These are phyloP conservation scores for Rhizopogon vesiculosus DNA, from an alignment of 768 basidiomycete genomes.

Conservation along the genomic window DNA sequence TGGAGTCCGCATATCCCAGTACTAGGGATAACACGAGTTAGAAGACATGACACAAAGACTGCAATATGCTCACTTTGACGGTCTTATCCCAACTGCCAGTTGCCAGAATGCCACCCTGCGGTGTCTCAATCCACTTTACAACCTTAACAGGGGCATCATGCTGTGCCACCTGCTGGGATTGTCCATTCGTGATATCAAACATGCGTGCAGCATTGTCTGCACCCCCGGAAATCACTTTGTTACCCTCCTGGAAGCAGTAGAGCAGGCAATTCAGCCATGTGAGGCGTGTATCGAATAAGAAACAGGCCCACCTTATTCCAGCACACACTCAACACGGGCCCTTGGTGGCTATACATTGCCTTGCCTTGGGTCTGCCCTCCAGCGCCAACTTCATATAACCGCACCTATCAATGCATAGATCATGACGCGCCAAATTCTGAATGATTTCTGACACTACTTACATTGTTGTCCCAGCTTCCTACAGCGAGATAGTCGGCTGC, in stretches of 20 bases:
- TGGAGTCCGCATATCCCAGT: conserved; percentile 86
- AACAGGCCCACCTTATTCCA: conserved; percentile 77
- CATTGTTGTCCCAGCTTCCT: conserved; percentile 92
- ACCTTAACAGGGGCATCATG: conserved; percentile 88
- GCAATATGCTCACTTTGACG: conserved; percentile 58
- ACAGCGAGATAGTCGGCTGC: conserved; percentile 89
- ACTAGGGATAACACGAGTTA: conserved; percentile 40
- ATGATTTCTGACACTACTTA: conserved; percentile 28
- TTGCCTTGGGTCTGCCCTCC: conserved; percentile 82
- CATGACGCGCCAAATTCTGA: conserved; percentile 7
- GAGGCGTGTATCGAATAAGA: background rate
- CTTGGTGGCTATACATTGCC: conserved; percentile 88
- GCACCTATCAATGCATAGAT: conserved; percentile 52
- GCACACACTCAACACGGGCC: conserved; percentile 80
- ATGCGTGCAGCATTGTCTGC: conserved; percentile 94
- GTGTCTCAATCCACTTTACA: conserved; percentile 77
- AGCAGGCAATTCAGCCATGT: background rate
- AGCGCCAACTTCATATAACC: conserved; percentile 85
- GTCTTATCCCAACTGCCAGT: conserved; percentile 99
- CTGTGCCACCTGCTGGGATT: conserved; percentile 77
- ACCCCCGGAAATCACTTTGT: conserved; percentile 87
- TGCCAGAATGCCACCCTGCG: conserved; percentile 69
- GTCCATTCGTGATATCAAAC: conserved; percentile 85
- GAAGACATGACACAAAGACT: background rate
- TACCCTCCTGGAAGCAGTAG: conserved; percentile 63